Base-by-base conservation (phyloP, 2,329 filamentous ascomycete genomes). In the Cercospora sp. region DNA sequence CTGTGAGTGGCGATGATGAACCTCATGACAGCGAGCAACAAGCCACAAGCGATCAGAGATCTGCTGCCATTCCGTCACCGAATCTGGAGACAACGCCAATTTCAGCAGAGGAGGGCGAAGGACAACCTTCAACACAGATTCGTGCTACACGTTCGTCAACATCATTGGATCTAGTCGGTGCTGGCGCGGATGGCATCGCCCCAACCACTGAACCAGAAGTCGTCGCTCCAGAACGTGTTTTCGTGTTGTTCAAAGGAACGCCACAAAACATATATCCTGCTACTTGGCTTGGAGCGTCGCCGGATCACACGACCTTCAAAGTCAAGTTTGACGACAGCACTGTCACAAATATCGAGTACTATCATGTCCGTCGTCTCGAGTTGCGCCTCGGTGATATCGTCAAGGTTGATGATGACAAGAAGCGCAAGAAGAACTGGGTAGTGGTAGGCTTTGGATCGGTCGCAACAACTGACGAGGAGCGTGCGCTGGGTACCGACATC, bases 231-330 rank as follows among this genome's bases (percentile, higher is more conserved):
- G 84, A 85, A 64, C 82, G 87, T 68, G 82, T 89, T 0, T 82
- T 89, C 69, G 87, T 87, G 7, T 80, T 82, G 30, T 90, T 87
- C 82, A 87, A 83, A 70, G 80, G 80, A n/a, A 83, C 80, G 59
- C 73, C 61, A 53, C 82, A 83, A 63, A 81, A 79, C n/a, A 89
- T 85, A 74, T 88, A 87, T 73, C 86, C 87, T 59, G 87, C 85
- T 8, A 86, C 83, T n/a, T 89, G 84, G 72, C 75, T 88, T 36
- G 84, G 83, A 2, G 78, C 77, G 16, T 78, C 82, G 20, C 75
- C 79, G 0, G 78, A 82, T 61, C 73, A 74, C 1, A 72, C 73
- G 42, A 82, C 81, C 31, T 83, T 84, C 71, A 76, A 79, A 13
- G 73, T 85, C 26, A 79, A 79, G n/a, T 85, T 82, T 62, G 83